Evolutionary conservation across 2,329 filamentous ascomycete genomes (phyloP), one percentile per base, ranked within the genome.

Genomic region (Stachybotrys elegans): DNA sequence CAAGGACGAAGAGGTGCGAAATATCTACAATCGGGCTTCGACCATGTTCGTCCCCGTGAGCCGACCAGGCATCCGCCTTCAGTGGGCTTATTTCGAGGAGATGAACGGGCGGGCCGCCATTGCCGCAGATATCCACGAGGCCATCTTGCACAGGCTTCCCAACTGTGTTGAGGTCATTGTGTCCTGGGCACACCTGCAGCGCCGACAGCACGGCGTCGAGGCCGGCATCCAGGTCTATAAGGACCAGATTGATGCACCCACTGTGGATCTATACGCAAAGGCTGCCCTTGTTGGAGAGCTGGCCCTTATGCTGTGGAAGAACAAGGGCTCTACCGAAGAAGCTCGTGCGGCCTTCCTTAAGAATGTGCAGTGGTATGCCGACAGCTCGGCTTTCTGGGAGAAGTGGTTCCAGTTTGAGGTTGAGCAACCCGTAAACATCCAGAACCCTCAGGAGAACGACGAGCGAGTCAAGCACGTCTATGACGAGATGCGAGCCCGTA

Each of bases 11-110:
- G 91, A 96, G 59, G 84, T 92, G 6, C 85, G 93, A 45, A 91
- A 88, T 63, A 93, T 97, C 51, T 97, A 94, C 60, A 83, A 92
- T 61, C 83, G 90, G 45, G 93, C 92, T 9, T 84, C 86, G 52
- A 90, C 81, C 41, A 68, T 95, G 43, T 96, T 86, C 60, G 88
- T 95, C 1, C 90, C 92, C 4, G 85, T 97, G 56, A 88, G 89
- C 53, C 76, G 86, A 46, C 90, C 92, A 1, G 83, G 83, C 2
- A 84, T 95, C 50, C 83, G 93, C 45, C 74, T 97, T 48, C 88
- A 95, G 60, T 97, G 91, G 71, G 92, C 93, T 13, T 89, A 91
- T 55, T 96, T 96, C 52, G 93, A 98, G 62, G 93, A 98, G 68
- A 86, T 88, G 65, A 76, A 79, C 32, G 88, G 82, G 5, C 82